These are phyloP conservation scores for Sparassis latifolia DNA, from an alignment of 1,284 basidiomycete genomes.

Conservation along the genomic window DNA sequence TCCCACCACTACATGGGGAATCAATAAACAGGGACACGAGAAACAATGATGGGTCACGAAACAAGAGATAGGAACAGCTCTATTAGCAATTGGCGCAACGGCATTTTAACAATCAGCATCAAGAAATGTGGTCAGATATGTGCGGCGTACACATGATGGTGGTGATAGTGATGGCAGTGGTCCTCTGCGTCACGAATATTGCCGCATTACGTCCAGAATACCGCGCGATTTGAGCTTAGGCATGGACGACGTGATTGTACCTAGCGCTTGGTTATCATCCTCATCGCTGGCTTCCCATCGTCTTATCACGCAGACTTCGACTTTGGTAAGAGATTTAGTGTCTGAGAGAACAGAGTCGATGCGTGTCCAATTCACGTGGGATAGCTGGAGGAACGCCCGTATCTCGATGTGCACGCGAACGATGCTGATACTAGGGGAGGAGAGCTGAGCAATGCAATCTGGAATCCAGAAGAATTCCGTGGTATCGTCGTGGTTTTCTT, in stretches of 20 bases:
- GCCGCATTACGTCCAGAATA: neutral
- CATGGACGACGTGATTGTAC: neutral
- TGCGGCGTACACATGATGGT: neutral
- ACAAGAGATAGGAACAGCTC: neutral
- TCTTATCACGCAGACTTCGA: constrained; percentile 3
- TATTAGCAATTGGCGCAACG: neutral
- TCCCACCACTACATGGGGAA: no score
- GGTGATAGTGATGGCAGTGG: neutral
- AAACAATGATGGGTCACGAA: neutral
- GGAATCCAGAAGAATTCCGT: constrained; percentile 5
- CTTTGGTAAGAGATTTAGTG: neutral
- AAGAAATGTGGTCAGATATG: neutral
- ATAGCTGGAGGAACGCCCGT: constrained; percentile 1
- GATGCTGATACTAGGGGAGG: neutral
- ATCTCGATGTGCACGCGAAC: constrained; percentile 4
- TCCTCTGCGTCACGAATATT: neutral
- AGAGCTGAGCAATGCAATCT: constrained; percentile 3
- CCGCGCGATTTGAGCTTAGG: neutral
- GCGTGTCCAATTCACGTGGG: constrained; percentile 1
- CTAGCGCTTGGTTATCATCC: neutral
- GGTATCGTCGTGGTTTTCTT: neutral
- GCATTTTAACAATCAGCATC: neutral
- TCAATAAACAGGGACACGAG: neutral
- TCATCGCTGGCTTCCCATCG: neutral
- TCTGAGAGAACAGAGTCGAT: constrained; percentile 3